These are phyloP conservation scores for Rachicladosporium sp. DNA, from an alignment of 2,329 filamentous ascomycete genomes.

Conservation along the genomic window DNA sequence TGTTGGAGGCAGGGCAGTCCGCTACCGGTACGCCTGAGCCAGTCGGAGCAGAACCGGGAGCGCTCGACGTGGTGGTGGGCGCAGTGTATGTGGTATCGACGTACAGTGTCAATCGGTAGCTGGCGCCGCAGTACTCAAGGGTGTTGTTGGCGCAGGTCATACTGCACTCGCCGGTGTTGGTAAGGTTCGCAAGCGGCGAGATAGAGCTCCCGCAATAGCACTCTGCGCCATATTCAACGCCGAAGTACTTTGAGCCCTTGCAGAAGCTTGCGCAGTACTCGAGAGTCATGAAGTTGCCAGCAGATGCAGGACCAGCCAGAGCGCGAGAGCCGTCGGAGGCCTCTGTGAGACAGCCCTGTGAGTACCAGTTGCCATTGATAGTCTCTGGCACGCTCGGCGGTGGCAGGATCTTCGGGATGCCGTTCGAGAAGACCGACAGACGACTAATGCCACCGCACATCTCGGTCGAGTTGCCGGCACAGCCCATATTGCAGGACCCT, in stretches of 20 bases:
- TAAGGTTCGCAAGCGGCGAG: conserved; percentile 7
- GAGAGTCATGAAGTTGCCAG: conserved; percentile 25
- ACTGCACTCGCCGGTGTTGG: conserved; percentile 13
- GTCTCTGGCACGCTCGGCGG: conserved; percentile 17
- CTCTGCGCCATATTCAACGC: conserved; percentile 26
- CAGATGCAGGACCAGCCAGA: conserved; percentile 14
- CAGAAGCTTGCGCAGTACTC: conserved; percentile 27
- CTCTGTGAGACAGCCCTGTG: conserved; percentile 22
- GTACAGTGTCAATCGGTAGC: conserved; percentile 18
- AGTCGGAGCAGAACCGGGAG: conserved; percentile 5
- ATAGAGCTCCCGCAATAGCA: conserved; percentile 24
- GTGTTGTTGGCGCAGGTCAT: conserved; percentile 17
- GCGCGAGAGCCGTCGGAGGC: conserved; percentile 14
- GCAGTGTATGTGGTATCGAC: conserved; percentile 12
- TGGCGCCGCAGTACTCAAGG: conserved; percentile 19
- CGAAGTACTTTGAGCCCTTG: conserved; percentile 26
- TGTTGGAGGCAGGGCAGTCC: conserved; percentile 12
- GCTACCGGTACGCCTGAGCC: conserved; percentile 3
- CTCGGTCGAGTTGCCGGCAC: conserved; percentile 21
- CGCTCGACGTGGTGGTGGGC: conserved; percentile 6
- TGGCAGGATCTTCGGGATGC: conserved; percentile 10
- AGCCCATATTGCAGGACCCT: conserved; percentile 18
- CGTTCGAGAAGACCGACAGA: conserved; percentile 21
- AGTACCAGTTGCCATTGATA: conserved; percentile 16
- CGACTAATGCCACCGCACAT: conserved; percentile 21